A percentile compares a stretch with the other conserved stretches of the same genome.
Conservation (phyloP, 768 basidiomycete species). For the Xerocomus spinulosus region DNA sequence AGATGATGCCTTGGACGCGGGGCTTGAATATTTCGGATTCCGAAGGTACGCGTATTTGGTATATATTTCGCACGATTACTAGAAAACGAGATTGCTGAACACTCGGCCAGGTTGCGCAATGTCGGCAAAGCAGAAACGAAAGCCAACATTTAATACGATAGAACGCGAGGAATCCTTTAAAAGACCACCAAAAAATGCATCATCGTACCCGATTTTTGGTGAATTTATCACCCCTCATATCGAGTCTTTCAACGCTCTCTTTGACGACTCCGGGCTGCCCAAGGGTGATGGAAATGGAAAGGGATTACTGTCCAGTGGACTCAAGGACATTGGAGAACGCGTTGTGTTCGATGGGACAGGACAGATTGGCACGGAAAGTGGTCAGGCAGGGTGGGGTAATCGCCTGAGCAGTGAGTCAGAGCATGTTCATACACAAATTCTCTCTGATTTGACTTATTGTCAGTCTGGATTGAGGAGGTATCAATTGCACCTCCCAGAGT, state of each 20-base stretch:
- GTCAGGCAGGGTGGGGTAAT: slow-evolving; percentile 67
- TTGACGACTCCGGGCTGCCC: slow-evolving; percentile 85
- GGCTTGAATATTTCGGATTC: slow-evolving; percentile 12
- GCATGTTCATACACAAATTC: slow-evolving; percentile 3
- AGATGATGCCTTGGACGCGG: slow-evolving; percentile 16
- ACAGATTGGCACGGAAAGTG: slow-evolving; percentile 47
- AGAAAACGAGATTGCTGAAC: neutral
- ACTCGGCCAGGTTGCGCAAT: no score
- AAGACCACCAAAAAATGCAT: slow-evolving; percentile 63
- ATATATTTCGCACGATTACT: slow-evolving; percentile 21
- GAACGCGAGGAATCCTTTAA: slow-evolving; percentile 73
- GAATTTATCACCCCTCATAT: slow-evolving; percentile 93
- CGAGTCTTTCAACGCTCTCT: slow-evolving; percentile 94
- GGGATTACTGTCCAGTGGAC: slow-evolving; percentile 71
- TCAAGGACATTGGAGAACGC: slow-evolving; percentile 84
- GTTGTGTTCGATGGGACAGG: slow-evolving; percentile 87
- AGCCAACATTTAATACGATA: slow-evolving; percentile 75
- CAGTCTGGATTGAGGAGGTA: slow-evolving; percentile 90
- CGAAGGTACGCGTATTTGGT: slow-evolving; percentile 20
- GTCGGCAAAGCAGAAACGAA: slow-evolving; percentile 39
- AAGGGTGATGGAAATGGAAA: slow-evolving; percentile 69
- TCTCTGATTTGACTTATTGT: slow-evolving; percentile 8
- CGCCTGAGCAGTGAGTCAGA: slow-evolving; percentile 70
- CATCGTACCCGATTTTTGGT: slow-evolving; percentile 77
- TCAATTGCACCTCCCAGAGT: slow-evolving; percentile 83